Conservation (phyloP, 2,329 filamentous ascomycete species). For the Phaeosphaeriaceae sp. region DNA sequence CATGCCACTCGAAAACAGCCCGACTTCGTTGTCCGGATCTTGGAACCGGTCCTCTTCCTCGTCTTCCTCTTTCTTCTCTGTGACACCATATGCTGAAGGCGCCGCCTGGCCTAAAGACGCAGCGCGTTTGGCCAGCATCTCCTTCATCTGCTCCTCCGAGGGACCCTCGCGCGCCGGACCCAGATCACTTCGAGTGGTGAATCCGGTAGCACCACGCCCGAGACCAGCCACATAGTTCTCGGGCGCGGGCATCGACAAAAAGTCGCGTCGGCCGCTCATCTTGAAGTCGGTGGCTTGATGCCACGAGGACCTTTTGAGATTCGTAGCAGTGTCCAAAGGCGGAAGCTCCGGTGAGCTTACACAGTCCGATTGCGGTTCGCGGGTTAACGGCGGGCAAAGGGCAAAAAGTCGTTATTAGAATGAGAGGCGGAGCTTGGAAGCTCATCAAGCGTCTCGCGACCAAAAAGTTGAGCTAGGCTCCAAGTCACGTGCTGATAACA, state of each 20-base stretch:
- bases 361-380: neutral
- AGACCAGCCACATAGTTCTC: slow-evolving; percentile 84
- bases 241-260: slow-evolving; percentile 78
- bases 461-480: slow-evolving; percentile 22
- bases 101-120: slow-evolving; percentile 78
- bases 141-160: slow-evolving; percentile 97
- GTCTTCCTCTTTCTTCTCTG: slow-evolving; percentile 73
- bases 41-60: slow-evolving; percentile 84
- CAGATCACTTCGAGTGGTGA: slow-evolving; percentile 95
- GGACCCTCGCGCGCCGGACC: slow-evolving; percentile 94
- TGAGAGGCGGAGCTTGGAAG: neutral
- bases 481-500: slow-evolving; percentile 24
- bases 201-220: slow-evolving; percentile 95
- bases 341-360: neutral
- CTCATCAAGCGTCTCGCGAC: slow-evolving; percentile 8
- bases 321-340: neutral
- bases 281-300: slow-evolving; percentile 17
- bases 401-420: neutral
- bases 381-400: neutral
- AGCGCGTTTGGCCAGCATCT: slow-evolving; percentile 92
- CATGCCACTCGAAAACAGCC: slow-evolving; percentile 91
- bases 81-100: slow-evolving; percentile 74
- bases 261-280: slow-evolving; percentile 78
- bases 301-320: neutral
- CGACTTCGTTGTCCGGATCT: slow-evolving; percentile 96